phyloP scores from a whole-genome alignment of 2,329 filamentous ascomycete species.

The Magnaporthales sp. region DNA sequence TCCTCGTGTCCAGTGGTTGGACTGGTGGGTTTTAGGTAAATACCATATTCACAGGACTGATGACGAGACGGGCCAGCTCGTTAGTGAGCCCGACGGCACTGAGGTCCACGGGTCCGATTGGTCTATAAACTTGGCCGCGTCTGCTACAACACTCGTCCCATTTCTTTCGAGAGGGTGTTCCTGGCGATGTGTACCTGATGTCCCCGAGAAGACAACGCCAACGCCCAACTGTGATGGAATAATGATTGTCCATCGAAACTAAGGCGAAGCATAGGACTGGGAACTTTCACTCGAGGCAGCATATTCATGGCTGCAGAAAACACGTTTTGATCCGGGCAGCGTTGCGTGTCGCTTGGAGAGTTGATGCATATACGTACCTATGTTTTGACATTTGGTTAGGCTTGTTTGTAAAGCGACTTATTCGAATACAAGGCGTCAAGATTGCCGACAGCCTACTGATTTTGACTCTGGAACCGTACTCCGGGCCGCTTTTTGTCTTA shows the following conservation, averaged over 20 bases:
- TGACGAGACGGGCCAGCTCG: neutral
- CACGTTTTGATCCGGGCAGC: neutral
- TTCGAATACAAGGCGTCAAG: neutral
- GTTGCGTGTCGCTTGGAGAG: neutral
- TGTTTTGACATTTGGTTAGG: neutral
- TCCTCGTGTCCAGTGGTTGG: slow-evolving; percentile 50
- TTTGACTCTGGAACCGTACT: neutral
- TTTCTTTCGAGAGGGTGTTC: slow-evolving; percentile 41
- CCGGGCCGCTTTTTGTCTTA: neutral
- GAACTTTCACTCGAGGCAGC: too few species aligned
- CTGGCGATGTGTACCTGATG: slow-evolving; percentile 34
- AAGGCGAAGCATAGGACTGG: neutral
- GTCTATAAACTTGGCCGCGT: neutral
- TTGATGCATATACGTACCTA: neutral
- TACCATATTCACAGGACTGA: slow-evolving; percentile 5
- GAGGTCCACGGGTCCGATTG: slow-evolving; percentile 10
- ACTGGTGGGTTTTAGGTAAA: slow-evolving; percentile 43
- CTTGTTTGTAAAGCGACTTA: neutral
- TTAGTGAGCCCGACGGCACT: neutral
- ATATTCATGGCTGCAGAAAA: neutral
- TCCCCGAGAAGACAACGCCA: neutral
- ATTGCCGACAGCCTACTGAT: neutral
- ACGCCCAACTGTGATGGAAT: neutral
- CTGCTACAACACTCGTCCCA: slow-evolving; percentile 24
- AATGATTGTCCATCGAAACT: neutral